phyloP scores from a whole-genome alignment of 1,284 basidiomycete genomes.

The Bjerkandera adusta region DNA sequence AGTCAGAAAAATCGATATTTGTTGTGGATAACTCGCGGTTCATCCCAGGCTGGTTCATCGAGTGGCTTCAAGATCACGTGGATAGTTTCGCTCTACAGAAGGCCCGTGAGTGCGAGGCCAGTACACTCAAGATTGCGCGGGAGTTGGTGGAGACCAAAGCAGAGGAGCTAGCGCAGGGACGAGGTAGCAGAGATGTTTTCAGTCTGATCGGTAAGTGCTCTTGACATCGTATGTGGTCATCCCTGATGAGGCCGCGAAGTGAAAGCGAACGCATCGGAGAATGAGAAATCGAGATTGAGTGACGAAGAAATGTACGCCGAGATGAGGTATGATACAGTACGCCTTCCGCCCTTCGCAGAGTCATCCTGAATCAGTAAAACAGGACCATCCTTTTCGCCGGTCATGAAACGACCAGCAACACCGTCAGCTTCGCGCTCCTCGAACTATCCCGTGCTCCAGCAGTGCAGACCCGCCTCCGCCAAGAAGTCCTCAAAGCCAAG shows the following conservation, averaged over 20 bases:
- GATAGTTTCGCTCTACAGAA: conserved; percentile 36
- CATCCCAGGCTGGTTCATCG: conserved; percentile 30
- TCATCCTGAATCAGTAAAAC: not conserved
- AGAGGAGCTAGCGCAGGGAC: conserved; percentile 29
- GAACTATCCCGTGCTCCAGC: conserved; percentile 39
- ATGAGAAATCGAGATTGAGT: conserved; percentile 40
- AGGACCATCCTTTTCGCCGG: conserved; percentile 44
- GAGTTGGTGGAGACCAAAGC: conserved; percentile 41
- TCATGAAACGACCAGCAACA: conserved; percentile 51
- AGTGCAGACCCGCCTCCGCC: conserved; percentile 38
- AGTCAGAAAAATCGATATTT: conserved; percentile 24
- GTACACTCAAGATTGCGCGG: conserved; percentile 40
- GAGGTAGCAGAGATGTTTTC: conserved; percentile 37
- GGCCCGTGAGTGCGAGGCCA: conserved; percentile 33
- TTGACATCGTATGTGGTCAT: not conserved
- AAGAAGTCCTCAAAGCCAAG: conserved; percentile 38
- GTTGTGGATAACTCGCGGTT: conserved; percentile 25
- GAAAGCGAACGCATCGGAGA: conserved; percentile 48
- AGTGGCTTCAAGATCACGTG: conserved; percentile 34
- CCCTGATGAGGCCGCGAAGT: conserved; percentile 33
- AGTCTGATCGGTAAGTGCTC: conserved; percentile 38
- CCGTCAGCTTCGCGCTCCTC: conserved; percentile 39
- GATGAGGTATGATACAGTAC: conserved; percentile 43
- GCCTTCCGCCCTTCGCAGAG: conserved; percentile 31
- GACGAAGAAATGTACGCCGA: conserved; percentile 54